phyloP scores from a whole-genome alignment of 305 asterid species.

The Solanum hybrid region DNA sequence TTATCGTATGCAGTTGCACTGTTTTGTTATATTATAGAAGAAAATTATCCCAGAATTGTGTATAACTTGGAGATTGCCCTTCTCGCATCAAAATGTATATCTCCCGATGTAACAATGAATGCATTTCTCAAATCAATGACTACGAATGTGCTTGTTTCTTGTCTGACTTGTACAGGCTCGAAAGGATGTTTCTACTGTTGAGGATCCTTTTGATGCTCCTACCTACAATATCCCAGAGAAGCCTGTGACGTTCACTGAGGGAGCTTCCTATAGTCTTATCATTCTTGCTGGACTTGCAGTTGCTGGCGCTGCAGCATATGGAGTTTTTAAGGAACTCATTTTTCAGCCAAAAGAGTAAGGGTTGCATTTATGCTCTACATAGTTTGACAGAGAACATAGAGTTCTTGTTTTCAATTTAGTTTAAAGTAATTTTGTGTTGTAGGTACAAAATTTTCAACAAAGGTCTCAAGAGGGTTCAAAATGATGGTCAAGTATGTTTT shows the following conservation, averaged over 20 bases:
- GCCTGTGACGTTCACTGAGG: slow-evolving; percentile 84
- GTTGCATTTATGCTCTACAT: not conserved
- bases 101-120: not conserved
- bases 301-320: slow-evolving; percentile 84
- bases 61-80: not conserved
- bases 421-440: slow-evolving; percentile 8
- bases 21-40: not conserved
- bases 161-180: slow-evolving; percentile 36
- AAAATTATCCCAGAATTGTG: not conserved
- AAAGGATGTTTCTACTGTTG: slow-evolving; percentile 60
- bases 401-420: not conserved
- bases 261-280: slow-evolving; percentile 73
- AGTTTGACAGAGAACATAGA: not conserved
- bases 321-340: slow-evolving; percentile 77
- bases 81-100: not conserved
- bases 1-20: not conserved
- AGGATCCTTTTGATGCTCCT: slow-evolving; percentile 86
- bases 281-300: slow-evolving; percentile 93
- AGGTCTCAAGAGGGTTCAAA: slow-evolving; percentile 77
- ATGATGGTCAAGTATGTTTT: slow-evolving; percentile 60
- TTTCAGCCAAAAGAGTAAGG: slow-evolving; percentile 91
- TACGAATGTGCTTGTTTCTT: not conserved
- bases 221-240: slow-evolving; percentile 88
- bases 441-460: slow-evolving; percentile 85
- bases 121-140: not conserved